Evolutionary conservation across 352 stramenopile species (phyloP).

Genomic region (Phytophthora chlamydospora): DNA sequence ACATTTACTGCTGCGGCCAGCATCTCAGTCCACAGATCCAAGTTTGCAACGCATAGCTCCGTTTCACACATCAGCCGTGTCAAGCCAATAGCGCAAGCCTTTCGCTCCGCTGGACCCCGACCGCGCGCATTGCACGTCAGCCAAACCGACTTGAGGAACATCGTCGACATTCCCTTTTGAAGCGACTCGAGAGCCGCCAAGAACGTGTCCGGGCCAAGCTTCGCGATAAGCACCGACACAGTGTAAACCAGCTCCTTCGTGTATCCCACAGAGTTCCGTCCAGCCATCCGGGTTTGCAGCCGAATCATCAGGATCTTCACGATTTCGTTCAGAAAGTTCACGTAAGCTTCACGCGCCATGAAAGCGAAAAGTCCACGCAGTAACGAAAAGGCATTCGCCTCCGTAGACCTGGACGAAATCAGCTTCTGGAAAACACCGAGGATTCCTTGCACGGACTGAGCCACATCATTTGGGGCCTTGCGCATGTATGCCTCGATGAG

Average conservation of each 20-base stretch:
- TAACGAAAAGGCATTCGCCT: conserved; percentile 94
- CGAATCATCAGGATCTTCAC: conserved; percentile 96
- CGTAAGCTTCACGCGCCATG: conserved; percentile 78
- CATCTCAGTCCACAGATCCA: conserved; percentile 61
- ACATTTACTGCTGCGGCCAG: conserved; percentile 56
- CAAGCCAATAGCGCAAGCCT: conserved; percentile 73
- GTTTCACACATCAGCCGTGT: conserved; percentile 81
- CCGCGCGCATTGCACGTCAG: conserved; percentile 84
- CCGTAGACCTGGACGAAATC: conserved; percentile 92
- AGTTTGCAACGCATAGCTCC: conserved; percentile 59
- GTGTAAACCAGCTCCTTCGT: conserved; percentile 92
- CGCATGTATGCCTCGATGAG: conserved; percentile 97
- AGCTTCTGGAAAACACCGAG: conserved; percentile 99
- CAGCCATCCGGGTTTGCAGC: conserved; percentile 91
- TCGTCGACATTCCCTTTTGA: conserved; percentile 92
- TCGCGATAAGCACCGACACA: conserved; percentile 88
- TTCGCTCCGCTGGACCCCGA: conserved; percentile 62
- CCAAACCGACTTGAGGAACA: conserved; percentile 91
- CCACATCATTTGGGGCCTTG: conserved; percentile 92
- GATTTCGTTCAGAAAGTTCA: conserved; percentile 89
- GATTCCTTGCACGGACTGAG: conserved; percentile 81
- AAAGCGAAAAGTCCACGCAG: conserved; percentile 91
- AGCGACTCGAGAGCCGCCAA: conserved; percentile 86
- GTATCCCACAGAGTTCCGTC: conserved; percentile 83
- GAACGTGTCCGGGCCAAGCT: conserved; percentile 83